Percentiles rank a stretch among this genome's conserved stretches.
Evolutionary conservation across 371 early-diverging fungal species (phyloP).

Genomic region (Mucor piriformis): DNA sequence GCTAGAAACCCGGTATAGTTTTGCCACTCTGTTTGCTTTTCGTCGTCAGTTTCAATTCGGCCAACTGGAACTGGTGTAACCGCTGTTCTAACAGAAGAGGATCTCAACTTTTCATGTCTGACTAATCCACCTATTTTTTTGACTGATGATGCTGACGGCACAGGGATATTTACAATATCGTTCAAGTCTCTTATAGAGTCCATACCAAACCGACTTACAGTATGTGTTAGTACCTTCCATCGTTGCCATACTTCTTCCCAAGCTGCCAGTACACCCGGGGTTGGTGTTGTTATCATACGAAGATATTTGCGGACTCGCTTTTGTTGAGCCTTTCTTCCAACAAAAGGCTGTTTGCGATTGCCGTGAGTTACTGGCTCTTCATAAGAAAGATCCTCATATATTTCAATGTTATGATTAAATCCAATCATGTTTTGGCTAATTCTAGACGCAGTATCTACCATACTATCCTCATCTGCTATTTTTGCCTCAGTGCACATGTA

Average conservation of each 20-base stretch:
- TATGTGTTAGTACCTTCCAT: constrained; percentile 63
- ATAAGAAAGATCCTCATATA: constrained; percentile 71
- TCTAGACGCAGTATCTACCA: constrained; percentile 16
- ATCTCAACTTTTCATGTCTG: constrained; percentile 20
- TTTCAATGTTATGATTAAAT: constrained; percentile 63
- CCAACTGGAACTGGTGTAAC: constrained; percentile 19
- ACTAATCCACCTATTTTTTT: constrained; percentile 33
- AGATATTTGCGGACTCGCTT: constrained; percentile 73
- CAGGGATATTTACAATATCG: neutral
- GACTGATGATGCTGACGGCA: constrained; percentile 5
- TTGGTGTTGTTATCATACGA: constrained; percentile 62
- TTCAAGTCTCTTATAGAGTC: constrained; percentile 16
- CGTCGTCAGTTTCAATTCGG: constrained; percentile 41
- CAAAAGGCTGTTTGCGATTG: constrained; percentile 34
- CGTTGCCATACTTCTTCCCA: constrained; percentile 85
- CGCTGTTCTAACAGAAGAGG: constrained; percentile 5
- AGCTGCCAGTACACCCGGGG: constrained; percentile 73
- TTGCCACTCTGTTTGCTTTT: constrained; percentile 65
- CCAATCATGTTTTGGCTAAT: constrained; percentile 47
- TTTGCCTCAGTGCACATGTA: constrained; percentile 60
- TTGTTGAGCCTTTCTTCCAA: constrained; percentile 75
- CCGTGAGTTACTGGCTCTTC: constrained; percentile 35
- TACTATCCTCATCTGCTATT: constrained; percentile 52
- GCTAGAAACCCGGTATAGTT: constrained; percentile 88
- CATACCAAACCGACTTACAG: constrained; percentile 27